Percentiles rank a stretch among this genome's conserved stretches.
phyloP scores from a whole-genome alignment of 768 basidiomycete species.

The Neoboletus magnificus region DNA sequence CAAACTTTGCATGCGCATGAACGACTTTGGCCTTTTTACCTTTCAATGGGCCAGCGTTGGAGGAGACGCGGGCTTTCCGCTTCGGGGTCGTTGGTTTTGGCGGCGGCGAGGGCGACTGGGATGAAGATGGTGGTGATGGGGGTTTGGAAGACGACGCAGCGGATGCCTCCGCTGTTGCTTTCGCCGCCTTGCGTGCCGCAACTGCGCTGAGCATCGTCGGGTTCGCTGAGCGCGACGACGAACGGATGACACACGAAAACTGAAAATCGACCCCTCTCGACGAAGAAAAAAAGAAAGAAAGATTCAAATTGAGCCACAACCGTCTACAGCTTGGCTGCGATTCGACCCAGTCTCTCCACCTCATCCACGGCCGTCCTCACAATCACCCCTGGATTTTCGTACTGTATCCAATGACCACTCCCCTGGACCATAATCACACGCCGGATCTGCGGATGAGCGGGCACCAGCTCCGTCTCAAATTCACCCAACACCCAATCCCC shows the following conservation, averaged over 20 bases:
- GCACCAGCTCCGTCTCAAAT: slow-evolving; percentile 7
- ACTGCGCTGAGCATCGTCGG: slow-evolving; percentile 64
- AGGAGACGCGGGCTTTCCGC: slow-evolving; percentile 39
- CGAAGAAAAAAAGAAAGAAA: not conserved
- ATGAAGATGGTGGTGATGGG: slow-evolving; percentile 4
- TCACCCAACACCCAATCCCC: not conserved
- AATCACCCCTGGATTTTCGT: slow-evolving; percentile 4
- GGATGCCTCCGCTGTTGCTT: slow-evolving; percentile 28
- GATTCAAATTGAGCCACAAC: not conserved
- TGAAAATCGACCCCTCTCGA: slow-evolving; percentile 4
- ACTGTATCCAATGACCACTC: slow-evolving; percentile 17
- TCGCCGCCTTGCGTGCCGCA: slow-evolving; percentile 65
- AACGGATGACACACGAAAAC: not conserved
- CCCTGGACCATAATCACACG: slow-evolving; percentile 1
- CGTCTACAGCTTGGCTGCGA: not conserved
- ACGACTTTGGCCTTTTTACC: slow-evolving; percentile 32
- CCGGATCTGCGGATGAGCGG: slow-evolving; percentile 3
- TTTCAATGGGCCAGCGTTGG: slow-evolving; percentile 17
- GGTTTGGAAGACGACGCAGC: slow-evolving; percentile 10
- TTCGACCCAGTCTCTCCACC: slow-evolving; percentile 1
- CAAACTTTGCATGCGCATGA: slow-evolving; percentile 21
- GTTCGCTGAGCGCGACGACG: not conserved
- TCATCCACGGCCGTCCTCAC: slow-evolving; percentile 3
- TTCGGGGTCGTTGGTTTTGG: slow-evolving; percentile 34
- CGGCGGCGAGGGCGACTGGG: slow-evolving; percentile 8